Evolutionary conservation across 2,329 filamentous ascomycete species (phyloP).

Genomic region (Xylaria sp.): DNA sequence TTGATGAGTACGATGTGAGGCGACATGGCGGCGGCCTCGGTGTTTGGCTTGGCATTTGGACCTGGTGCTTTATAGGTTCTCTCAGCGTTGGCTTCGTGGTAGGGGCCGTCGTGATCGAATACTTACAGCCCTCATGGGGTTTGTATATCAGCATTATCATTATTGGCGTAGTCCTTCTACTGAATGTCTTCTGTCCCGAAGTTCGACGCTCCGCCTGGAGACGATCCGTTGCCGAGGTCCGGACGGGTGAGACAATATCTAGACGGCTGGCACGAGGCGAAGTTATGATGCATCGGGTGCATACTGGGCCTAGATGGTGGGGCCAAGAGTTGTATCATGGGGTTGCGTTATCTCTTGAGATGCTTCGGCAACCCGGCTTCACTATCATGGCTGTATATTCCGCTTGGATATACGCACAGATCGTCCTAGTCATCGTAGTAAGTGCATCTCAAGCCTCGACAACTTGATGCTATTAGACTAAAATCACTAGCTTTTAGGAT

Average conservation of each 20-base stretch:
- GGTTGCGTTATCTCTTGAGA: conserved; percentile 70
- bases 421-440: conserved; percentile 74
- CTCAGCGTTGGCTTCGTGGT: conserved; percentile 77
- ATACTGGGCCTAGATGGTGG: conserved; percentile 79
- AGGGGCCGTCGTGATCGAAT: conserved; percentile 75
- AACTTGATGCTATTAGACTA: conserved; percentile 17
- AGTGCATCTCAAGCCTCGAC: conserved; percentile 22
- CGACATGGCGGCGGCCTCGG: conserved; percentile 82
- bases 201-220: conserved; percentile 75
- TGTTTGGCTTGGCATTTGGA: conserved; percentile 82
- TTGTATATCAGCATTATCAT: conserved; percentile 79
- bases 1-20: conserved; percentile 73
- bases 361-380: conserved; percentile 80
- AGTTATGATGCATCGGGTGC: conserved; percentile 78
- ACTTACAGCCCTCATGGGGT: conserved; percentile 73
- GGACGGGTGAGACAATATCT: conserved; percentile 62
- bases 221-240: conserved; percentile 73
- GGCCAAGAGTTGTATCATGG: conserved; percentile 80
- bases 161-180: conserved; percentile 69
- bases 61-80: conserved; percentile 79
- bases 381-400: conserved; percentile 76
- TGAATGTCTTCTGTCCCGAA: conserved; percentile 78
- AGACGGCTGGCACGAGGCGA: conserved; percentile 75
- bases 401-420: conserved; percentile 81
- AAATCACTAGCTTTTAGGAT: conserved; percentile 65